Base-by-base conservation (phyloP, 306 rosid species). In the Quercus rubra region DNA sequence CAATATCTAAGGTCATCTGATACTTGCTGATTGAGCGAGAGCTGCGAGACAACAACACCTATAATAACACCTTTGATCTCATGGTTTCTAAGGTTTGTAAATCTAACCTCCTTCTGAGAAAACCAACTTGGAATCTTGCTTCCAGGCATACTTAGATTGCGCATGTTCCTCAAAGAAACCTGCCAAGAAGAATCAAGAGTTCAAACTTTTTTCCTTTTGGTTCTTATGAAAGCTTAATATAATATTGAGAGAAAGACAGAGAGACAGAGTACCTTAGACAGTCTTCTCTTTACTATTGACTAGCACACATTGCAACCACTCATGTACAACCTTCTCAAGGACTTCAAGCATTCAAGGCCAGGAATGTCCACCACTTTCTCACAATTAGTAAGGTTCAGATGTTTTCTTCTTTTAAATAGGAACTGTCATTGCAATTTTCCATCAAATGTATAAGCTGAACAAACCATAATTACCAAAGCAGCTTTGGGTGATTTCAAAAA, bases 61-160 rank as follows among this genome's bases (percentile, higher is more conserved):
- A 90, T 46, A 27, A 86, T 70, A 18, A 84, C 84, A 59, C 84
- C 80, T 82, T 74, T 87, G 66, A 88, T 71, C 25, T 76, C 83
- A 52, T 64, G 64, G 77, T 87, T 83, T 75, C 74, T 77, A 33
- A 11, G 78, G 28, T 83, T 73, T 51, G 88, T 72, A 75, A 87
- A 87, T 71, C 68, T 79, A 5, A 88, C 75, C 49, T 56, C 56
- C 71, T 80, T 74, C 76, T 80, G 78, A 55, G 85, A 79, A 77
- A 90, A 83, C 92, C 94, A 90, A 10, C 0, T 12, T 2, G 94
- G 97, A 64, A 92, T 80, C 73, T 55, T 79, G 72, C 77, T 76
- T 81, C 97, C 94, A 10, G 91, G 97, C 81, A 87, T 92, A 77
- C 87, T 85, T 59, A 92, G 77, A 82, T 73, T 82, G 63, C 55